Evolutionary conservation across 2,329 filamentous ascomycete species (phyloP), one percentile per base, ranked within the genome.

Genomic region (Graphilbum fragrans): DNA sequence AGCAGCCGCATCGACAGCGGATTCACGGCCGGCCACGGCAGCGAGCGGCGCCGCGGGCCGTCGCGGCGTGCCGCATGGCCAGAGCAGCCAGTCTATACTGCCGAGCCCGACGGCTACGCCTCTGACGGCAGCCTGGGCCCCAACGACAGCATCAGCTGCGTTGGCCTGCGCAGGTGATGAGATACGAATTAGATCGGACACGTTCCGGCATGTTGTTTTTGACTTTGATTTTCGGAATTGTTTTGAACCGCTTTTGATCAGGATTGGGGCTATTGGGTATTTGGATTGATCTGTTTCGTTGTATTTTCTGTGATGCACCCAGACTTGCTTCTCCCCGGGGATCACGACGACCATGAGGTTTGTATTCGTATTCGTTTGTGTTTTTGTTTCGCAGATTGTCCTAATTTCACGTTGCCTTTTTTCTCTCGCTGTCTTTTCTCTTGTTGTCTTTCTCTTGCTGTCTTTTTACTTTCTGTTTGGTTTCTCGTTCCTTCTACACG

Each of bases 121-220:
- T 71, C 75, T 47, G 56, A 59, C 39, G 66, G 62, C 38, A 77
- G 71, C 49, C 60, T 80, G 29, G 72, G 67, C 35, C 75, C 75
- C 2, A 70, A 67, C 50, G 75, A 80, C 52, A 79, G 74, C 51
- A 75, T 80, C 42, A 77, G 73, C 53, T 74, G 70, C 49, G 64
- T 77, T n/a, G 74, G 72, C 19, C 64, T 54, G 46, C 58, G 61
- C 8, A n/a, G n/a, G n/a, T n/a, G n/a, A n/a, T n/a, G n/a, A n/a
- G n/a, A n/a, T n/a, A n/a, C n/a, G n/a, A n/a, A n/a, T n/a, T n/a
- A n/a, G n/a, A n/a, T n/a, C n/a, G n/a, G n/a, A n/a, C n/a, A n/a
- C n/a, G n/a, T n/a, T n/a, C n/a, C n/a, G n/a, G n/a, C n/a, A n/a
- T n/a, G n/a, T n/a, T n/a, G n/a, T n/a, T n/a, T n/a, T n/a, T n/a